Evolutionary conservation across 768 basidiomycete species (phyloP).

Genomic region (Tephrocybe sp.): DNA sequence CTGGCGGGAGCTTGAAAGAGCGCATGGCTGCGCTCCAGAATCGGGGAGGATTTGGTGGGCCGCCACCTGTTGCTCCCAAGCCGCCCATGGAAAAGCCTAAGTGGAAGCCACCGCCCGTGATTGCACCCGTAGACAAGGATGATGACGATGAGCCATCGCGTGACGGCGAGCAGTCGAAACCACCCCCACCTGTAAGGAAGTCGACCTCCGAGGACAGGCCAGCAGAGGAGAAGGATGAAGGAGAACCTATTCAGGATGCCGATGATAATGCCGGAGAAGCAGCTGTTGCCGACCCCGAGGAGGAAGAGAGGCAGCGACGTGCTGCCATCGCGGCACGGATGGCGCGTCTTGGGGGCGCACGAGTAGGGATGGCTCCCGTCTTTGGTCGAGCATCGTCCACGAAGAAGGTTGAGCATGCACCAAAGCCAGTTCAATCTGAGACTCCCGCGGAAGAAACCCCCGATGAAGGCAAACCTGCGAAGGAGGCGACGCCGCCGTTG

Average conservation of each 20-base stretch:
- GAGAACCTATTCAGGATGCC: constrained; percentile 1
- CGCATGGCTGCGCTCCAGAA: constrained; percentile 95
- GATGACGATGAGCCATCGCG: constrained; percentile 37
- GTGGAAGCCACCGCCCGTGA: constrained; percentile 80
- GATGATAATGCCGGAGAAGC: constrained; percentile 30
- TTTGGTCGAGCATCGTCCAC: constrained; percentile 52
- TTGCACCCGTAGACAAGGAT: constrained; percentile 42
- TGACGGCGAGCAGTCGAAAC: constrained; percentile 26
- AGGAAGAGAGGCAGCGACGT: constrained; percentile 76
- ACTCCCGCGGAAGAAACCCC: constrained; percentile 8
- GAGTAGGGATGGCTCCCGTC: constrained; percentile 77
- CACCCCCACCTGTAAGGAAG: constrained; percentile 30
- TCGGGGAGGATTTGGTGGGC: constrained; percentile 73
- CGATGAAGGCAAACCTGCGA: constrained; percentile 3
- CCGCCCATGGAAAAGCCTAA: constrained; percentile 71
- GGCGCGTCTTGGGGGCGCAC: constrained; percentile 87
- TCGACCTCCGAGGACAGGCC: constrained; percentile 21
- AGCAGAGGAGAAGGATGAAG: neutral
- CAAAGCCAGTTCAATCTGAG: constrained; percentile 25
- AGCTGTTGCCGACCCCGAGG: constrained; percentile 49
- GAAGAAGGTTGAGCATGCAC: constrained; percentile 29
- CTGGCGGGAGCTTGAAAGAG: constrained; percentile 82
- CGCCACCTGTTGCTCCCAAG: constrained; percentile 52
- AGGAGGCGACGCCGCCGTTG: neutral
- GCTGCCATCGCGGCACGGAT: constrained; percentile 90